phyloP scores from a whole-genome alignment of 305 asterid species.

The Andrographis paniculata region DNA sequence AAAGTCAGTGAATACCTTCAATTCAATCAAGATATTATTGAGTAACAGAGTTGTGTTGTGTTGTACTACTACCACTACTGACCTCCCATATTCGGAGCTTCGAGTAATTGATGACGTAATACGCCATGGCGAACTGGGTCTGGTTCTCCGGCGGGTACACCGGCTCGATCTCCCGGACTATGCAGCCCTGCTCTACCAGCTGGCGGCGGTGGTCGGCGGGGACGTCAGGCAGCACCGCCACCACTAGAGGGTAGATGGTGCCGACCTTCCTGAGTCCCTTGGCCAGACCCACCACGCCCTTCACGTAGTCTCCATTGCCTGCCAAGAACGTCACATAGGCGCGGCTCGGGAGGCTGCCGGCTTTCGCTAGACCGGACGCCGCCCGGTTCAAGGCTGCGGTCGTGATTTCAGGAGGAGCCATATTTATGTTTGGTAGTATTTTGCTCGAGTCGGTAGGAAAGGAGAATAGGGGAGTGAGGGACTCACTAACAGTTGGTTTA shows the following conservation, averaged over 20 bases:
- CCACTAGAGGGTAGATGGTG: conserved; percentile 17
- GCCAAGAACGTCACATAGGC: conserved; percentile 23
- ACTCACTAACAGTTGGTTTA: too few species aligned
- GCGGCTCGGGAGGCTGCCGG: conserved; percentile 16
- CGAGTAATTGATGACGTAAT: conserved; percentile 25
- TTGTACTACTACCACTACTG: too few species aligned
- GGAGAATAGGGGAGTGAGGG: too few species aligned
- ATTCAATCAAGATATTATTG: too few species aligned
- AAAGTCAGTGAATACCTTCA: neutral
- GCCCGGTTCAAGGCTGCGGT: conserved; percentile 8
- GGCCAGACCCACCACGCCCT: conserved; percentile 19
- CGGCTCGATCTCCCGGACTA: conserved; percentile 20
- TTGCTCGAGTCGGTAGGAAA: too few species aligned
- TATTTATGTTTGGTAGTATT: too few species aligned
- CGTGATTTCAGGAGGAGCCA: conserved; percentile 16
- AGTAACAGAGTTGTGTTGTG: too few species aligned
- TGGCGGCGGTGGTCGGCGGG: conserved; percentile 22
- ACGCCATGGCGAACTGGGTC: conserved; percentile 25
- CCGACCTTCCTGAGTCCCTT: conserved; percentile 19
- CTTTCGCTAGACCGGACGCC: conserved; percentile 10
- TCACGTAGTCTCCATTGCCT: conserved; percentile 18
- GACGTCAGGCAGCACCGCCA: conserved; percentile 24
- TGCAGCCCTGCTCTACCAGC: conserved; percentile 23
- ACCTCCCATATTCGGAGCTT: conserved; percentile 28
- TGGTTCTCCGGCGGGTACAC: conserved; percentile 25